phyloP scores from a whole-genome alignment of 2,329 filamentous ascomycete genomes.

The Ophidiomyces ophidiicola region DNA sequence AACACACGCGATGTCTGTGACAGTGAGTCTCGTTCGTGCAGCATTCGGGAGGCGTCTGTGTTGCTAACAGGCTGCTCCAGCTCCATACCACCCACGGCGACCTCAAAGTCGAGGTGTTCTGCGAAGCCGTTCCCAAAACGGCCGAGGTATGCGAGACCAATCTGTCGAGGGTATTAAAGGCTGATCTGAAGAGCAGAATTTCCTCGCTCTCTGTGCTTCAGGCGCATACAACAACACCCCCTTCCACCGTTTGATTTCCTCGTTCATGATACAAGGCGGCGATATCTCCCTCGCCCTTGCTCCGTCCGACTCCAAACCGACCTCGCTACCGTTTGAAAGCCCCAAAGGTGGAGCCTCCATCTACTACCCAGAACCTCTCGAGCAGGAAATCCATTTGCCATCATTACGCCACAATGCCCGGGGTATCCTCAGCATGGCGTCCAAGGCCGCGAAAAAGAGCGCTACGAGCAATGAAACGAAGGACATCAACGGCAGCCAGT shows the following conservation, averaged over 20 bases:
- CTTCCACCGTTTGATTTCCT: constrained; percentile 51
- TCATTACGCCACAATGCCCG: constrained; percentile 45
- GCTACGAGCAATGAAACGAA: constrained; percentile 26
- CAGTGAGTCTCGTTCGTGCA: constrained; percentile 9
- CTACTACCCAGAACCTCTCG: constrained; percentile 39
- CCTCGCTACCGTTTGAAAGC: constrained; percentile 36
- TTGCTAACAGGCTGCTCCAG: constrained; percentile 18
- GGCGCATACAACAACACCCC: constrained; percentile 49
- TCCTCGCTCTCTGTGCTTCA: constrained; percentile 53
- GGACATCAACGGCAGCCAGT: constrained; percentile 47
- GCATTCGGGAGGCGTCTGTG: neutral
- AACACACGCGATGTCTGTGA: too few species aligned
- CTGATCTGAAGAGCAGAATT: constrained; percentile 40
- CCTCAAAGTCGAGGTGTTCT: constrained; percentile 93
- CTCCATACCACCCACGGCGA: constrained; percentile 82
- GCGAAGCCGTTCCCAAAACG: constrained; percentile 85
- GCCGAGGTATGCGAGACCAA: constrained; percentile 50
- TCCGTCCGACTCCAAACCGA: constrained; percentile 33
- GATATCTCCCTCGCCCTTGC: constrained; percentile 37
- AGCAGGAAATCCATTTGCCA: constrained; percentile 50
- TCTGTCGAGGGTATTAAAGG: neutral
- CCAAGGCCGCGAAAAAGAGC: constrained; percentile 39
- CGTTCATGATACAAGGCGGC: constrained; percentile 54
- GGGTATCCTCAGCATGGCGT: constrained; percentile 49
- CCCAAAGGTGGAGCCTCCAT: constrained; percentile 48